Evolutionary conservation across 768 basidiomycete genomes (phyloP).

Genomic region (Pleurotus giganteus): DNA sequence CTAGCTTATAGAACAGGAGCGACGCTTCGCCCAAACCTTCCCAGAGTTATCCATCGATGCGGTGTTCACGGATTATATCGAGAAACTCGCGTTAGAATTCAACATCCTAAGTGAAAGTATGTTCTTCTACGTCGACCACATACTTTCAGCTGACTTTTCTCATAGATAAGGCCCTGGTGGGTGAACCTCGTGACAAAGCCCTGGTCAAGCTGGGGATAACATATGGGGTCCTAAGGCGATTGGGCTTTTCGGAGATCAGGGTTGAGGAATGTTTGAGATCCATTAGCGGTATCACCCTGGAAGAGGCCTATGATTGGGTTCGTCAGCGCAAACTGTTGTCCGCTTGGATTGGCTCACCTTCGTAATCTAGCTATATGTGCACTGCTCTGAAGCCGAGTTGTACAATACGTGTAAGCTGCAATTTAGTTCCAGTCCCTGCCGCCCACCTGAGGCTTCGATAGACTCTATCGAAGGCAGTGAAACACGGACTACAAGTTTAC

Average conservation of each 20-base stretch:
- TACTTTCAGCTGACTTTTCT: background rate
- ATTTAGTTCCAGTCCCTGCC: background rate
- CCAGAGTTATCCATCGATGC: slow-evolving; percentile 63
- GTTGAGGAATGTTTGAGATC: slow-evolving; percentile 70
- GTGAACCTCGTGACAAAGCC: slow-evolving; percentile 70
- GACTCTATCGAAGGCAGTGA: slow-evolving; percentile 5
- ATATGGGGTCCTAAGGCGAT: slow-evolving; percentile 74
- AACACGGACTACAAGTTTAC: slow-evolving; percentile 6
- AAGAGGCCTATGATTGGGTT: slow-evolving; percentile 92
- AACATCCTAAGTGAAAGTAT: slow-evolving; percentile 30
- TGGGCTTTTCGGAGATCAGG: slow-evolving; percentile 70
- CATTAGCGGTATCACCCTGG: slow-evolving; percentile 70
- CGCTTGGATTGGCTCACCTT: background rate
- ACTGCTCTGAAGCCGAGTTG: slow-evolving; percentile 63
- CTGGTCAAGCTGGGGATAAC: slow-evolving; percentile 71
- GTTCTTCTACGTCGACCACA: background rate
- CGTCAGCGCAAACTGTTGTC: slow-evolving; percentile 17
- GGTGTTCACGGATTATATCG: slow-evolving; percentile 52
- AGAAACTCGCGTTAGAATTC: slow-evolving; percentile 45
- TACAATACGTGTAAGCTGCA: slow-evolving; percentile 32
- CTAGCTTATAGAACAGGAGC: slow-evolving; percentile 81
- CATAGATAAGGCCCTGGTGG: slow-evolving; percentile 34
- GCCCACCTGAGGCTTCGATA: background rate
- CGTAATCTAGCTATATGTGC: slow-evolving; percentile 53
- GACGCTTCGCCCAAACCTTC: slow-evolving; percentile 65